phyloP scores from a whole-genome alignment of 1,139 yeast species.

The Yamadazyma jaroonii region DNA sequence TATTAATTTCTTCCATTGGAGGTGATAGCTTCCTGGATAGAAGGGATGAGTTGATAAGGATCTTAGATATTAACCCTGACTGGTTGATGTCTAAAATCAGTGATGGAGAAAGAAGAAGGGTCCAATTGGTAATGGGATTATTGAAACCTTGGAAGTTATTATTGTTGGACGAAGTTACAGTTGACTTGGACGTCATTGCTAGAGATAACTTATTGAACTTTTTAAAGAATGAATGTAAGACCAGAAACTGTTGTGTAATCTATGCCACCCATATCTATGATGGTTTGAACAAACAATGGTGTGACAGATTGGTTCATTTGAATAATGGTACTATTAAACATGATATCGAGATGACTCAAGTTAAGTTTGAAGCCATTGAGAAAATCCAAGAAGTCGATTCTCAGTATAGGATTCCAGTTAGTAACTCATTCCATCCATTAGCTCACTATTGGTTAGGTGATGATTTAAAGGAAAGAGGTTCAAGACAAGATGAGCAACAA shows the following conservation, averaged over 20 bases:
- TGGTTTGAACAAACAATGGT: slow-evolving; percentile 82
- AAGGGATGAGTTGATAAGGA: slow-evolving; percentile 67
- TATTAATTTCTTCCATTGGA: slow-evolving; percentile 78
- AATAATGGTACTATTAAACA: slow-evolving; percentile 54
- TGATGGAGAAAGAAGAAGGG: slow-evolving; percentile 94
- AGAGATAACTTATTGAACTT: slow-evolving; percentile 71
- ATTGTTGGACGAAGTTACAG: slow-evolving; percentile 90
- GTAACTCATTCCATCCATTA: slow-evolving; percentile 64
- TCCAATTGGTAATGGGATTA: slow-evolving; percentile 91
- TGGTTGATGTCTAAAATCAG: slow-evolving; percentile 94
- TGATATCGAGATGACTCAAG: slow-evolving; percentile 20
- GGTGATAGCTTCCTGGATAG: slow-evolving; percentile 72
- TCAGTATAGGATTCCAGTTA: slow-evolving; percentile 35
- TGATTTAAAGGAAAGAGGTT: slow-evolving; percentile 54
- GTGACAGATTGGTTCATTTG: slow-evolving; percentile 79
- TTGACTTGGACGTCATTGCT: slow-evolving; percentile 90
- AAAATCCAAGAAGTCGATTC: slow-evolving; percentile 14
- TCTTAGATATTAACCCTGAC: slow-evolving; percentile 77
- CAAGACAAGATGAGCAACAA: slow-evolving; percentile 49
- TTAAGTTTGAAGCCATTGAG: slow-evolving; percentile 19
- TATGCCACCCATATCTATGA: slow-evolving; percentile 98
- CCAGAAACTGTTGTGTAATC: slow-evolving; percentile 66
- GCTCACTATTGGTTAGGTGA: slow-evolving; percentile 62
- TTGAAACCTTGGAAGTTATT: slow-evolving; percentile 85
- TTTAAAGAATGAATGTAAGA: slow-evolving; percentile 64